Base-by-base conservation (phyloP, 1,139 yeast species). In the Pichia sp. region DNA sequence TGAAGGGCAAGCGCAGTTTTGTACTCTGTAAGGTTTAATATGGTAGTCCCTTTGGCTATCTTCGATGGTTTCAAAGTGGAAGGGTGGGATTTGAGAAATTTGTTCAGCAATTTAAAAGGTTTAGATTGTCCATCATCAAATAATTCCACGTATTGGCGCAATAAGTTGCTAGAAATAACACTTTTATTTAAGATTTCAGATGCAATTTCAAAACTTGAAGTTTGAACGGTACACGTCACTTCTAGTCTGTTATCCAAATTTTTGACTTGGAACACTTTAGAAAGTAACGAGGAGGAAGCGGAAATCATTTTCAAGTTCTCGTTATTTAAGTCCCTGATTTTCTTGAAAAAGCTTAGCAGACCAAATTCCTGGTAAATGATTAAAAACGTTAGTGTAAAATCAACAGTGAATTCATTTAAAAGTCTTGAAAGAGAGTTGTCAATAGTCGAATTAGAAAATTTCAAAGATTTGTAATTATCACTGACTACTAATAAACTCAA, bases 341-440 rank as follows among this genome's bases (percentile, higher is more conserved):
- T 51, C 49, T 69, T 69, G 42, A 75, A 57, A 16, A 75, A 54
- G 47, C 69, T 69, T 49, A 67, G 67, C 7, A 74, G 53, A 1
- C 75, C 76, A 55, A 69, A 68, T 43, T 70, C 70, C 37, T 69
- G 71, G 58, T 72, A 71, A 4, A 67, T 59, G n/a, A 60, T 41
- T 39, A 73, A 61, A 16, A 70, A 53, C 18, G 62, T 56, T 30
- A 58, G 53, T 50, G 61, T 56, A 49, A 49, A 62, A 50, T 60
- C 64, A 44, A 57, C 55, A 51, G 48, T 58, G 48, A 56, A 52
- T 61, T 67, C 51, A 53, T 55, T 49, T 53, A 61, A 9, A 55
- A 52, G 21, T 56, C 53, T 55, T 54, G 66, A 46, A 57, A 61
- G 22, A 51, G 63, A 44, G 54, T 52, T 46, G 51, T 48, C 46